Base-by-base conservation (phyloP, 805 yeast species). In the Saccharomycopsis sp. region DNA sequence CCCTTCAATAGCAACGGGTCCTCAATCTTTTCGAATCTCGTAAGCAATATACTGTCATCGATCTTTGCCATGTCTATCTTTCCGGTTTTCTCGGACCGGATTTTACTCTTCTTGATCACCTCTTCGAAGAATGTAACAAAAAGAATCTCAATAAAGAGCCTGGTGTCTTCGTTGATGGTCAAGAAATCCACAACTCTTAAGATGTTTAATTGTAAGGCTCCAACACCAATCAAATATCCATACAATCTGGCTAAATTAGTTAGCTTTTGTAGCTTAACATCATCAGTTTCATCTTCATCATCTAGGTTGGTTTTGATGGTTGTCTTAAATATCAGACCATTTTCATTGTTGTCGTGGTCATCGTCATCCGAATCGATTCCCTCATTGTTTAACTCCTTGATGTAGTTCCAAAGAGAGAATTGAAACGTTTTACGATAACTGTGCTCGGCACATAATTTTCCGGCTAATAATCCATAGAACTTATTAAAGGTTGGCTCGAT, bases 401-500 rank as follows among this genome's bases (percentile, higher is more conserved):
- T 66, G 51, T 84, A 78, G 70, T 94, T 97, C 98, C 98, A 94
- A 47, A 94, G 76, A 65, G 83, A 76, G 69, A 94, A 91, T 68
- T 93, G 97, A 65, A 94, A 86, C 0, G 96, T 83, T 70, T 92
- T 91, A 68, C 88, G 80, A 70, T 87, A 73, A 1, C 84, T 76
- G 65, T 90, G 96, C 22, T 82, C 81, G 34, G 84, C 85, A 66
- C 97, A 87, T 25, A 92, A 72, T 65, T 87, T 88, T 24, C 78
- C 78, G 0, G 96, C 96, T 38, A 94, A 79, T 23, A 87, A 72
- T 0, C 92, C 88, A 70, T 94, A 94, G 69, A 87, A 94, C 1
- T 97, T 97, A 68, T 94, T 94, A 75, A 87, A 92, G 0, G 81
- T 80, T 25, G 86, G 80, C 71, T 94, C 99, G 66, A 86, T 80